These are phyloP conservation scores for Tuber brumale DNA, from an alignment of 495 filamentous ascomycete genomes.

Conservation along the genomic window DNA sequence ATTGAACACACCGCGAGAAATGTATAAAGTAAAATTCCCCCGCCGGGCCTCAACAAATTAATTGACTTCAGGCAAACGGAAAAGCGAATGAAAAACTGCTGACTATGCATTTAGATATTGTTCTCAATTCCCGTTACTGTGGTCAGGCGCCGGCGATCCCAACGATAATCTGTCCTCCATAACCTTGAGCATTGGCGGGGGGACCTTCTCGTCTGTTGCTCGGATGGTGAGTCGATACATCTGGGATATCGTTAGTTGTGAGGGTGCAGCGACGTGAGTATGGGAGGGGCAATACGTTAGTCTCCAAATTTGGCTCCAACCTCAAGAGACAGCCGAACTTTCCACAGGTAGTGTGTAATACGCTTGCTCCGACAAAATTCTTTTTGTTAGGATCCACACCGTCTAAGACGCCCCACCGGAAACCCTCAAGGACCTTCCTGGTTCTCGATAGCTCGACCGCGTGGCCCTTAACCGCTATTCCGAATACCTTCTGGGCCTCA, in stretches of 20 bases:
- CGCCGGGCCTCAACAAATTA: background rate
- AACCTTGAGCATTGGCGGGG: conserved; percentile 67
- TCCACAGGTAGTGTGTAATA: conserved; percentile 74
- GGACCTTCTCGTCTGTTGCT: conserved; percentile 84
- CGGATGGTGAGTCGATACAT: conserved; percentile 93
- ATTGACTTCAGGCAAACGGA: background rate
- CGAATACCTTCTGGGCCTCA: conserved; percentile 82
- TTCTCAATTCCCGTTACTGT: conserved; percentile 10
- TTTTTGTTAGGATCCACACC: conserved; percentile 81
- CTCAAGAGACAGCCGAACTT: conserved; percentile 92
- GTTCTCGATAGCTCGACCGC: conserved; percentile 46
- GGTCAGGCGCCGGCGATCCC: conserved; percentile 44
- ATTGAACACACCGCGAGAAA: background rate
- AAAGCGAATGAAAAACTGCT: background rate
- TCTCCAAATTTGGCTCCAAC: conserved; percentile 88
- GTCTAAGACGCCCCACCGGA: conserved; percentile 79
- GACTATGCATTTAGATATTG: background rate
- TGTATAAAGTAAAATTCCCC: background rate
- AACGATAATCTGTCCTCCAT: conserved; percentile 76
- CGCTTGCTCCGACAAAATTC: conserved; percentile 90
- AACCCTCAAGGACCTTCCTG: conserved; percentile 62
- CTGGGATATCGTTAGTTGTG: conserved; percentile 49
- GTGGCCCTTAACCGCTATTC: conserved; percentile 50
- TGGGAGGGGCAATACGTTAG: conserved; percentile 56
- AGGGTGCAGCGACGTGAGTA: background rate